A percentile compares a stretch with the other conserved stretches of the same genome.
These are phyloP conservation scores for Phytomonas sp. DNA, from an alignment of 208 protist species.

Conservation along the genomic window DNA sequence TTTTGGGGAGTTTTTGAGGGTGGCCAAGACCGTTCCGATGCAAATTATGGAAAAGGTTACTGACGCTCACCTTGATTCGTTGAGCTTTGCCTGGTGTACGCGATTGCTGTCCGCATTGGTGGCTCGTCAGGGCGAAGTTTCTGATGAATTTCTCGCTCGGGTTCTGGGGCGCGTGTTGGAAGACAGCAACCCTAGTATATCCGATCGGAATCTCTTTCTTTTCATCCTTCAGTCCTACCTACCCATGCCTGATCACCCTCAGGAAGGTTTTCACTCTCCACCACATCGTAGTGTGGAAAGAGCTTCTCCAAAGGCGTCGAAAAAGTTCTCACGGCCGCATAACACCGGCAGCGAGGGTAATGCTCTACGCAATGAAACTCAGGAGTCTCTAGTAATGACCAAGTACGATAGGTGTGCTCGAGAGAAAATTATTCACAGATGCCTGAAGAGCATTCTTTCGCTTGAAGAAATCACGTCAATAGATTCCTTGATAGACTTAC, in stretches of 20 bases:
- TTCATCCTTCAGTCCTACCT: constrained; percentile 65
- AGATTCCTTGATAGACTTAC: constrained; percentile 39
- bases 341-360: background rate
- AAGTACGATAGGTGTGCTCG: constrained; percentile 2
- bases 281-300: background rate
- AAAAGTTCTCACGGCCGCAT: background rate
- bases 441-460: constrained; percentile 53
- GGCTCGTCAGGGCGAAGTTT: constrained; percentile 33
- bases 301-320: background rate
- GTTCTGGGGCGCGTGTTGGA: constrained; percentile 37
- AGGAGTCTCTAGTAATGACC: background rate
- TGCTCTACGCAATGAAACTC: background rate
- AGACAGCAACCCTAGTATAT: constrained; percentile 24
- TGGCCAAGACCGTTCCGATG: constrained; percentile 55
- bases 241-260: background rate
- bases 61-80: constrained; percentile 30
- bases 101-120: constrained; percentile 57
- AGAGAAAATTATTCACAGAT: constrained; percentile 21
- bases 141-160: constrained; percentile 26
- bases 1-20: constrained; percentile 43
- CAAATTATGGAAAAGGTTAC: constrained; percentile 38
- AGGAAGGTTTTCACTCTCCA: background rate
- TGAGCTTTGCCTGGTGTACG: constrained; percentile 56
- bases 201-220: constrained; percentile 66
- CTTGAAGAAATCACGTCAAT: constrained; percentile 46